phyloP scores from a whole-genome alignment of 768 basidiomycete species.

The Roridomyces roridus region DNA sequence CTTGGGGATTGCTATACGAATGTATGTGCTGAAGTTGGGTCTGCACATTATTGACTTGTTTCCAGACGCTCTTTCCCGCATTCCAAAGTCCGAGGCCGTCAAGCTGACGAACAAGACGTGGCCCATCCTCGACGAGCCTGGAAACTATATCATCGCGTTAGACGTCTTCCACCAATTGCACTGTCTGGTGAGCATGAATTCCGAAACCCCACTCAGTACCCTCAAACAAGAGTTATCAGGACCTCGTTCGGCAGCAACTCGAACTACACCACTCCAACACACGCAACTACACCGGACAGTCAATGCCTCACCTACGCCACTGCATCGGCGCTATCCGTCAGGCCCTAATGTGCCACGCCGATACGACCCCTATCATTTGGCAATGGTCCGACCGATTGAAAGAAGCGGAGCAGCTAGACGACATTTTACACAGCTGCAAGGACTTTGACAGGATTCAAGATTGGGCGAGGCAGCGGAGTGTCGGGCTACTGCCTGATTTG shows the following conservation, averaged over 20 bases:
- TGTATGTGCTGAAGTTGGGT: conserved; percentile 12
- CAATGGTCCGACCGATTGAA: conserved; percentile 21
- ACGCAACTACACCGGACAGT: too few relatives aligned
- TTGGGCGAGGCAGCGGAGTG: conserved; percentile 24
- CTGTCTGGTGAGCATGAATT: conserved; percentile 26
- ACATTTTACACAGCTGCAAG: conserved; percentile 26
- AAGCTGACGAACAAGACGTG: conserved; percentile 25
- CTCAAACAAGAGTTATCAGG: conserved; percentile 7
- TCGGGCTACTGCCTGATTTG: conserved; percentile 11
- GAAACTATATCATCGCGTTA: conserved; percentile 23
- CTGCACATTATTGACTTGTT: not conserved
- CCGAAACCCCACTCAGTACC: not conserved
- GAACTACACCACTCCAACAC: conserved; percentile 20
- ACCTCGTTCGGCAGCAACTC: conserved; percentile 17
- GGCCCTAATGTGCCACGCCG: conserved; percentile 25
- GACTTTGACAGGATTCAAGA: conserved; percentile 18
- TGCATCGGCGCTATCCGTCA: conserved; percentile 25
- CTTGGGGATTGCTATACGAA: conserved; percentile 23
- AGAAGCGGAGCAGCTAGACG: conserved; percentile 20
- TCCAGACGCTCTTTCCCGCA: conserved; percentile 19
- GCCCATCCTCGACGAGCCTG: conserved; percentile 24
- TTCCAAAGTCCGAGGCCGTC: conserved; percentile 20
- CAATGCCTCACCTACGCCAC: conserved; percentile 18
- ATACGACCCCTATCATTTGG: conserved; percentile 25
- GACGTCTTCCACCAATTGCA: conserved; percentile 31